A percentile compares a stretch with the other conserved stretches of the same genome.
phyloP scores from a whole-genome alignment of 2,329 filamentous ascomycete species.

The Alternaria ventricosa region DNA sequence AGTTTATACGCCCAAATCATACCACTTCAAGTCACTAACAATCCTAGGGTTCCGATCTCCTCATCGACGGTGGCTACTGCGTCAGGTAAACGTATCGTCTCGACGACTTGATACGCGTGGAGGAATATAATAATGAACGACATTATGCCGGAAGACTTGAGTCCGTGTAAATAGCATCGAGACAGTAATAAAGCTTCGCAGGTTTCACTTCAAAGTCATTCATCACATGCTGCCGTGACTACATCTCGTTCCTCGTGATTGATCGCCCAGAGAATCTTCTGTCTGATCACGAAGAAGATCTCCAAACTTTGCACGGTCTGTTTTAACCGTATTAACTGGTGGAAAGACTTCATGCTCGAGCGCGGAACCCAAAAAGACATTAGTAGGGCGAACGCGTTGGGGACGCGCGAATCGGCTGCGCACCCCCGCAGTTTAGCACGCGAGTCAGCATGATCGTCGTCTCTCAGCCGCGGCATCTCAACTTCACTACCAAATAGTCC shows the following conservation, averaged over 20 bases:
- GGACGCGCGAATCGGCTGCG: conserved; percentile 2
- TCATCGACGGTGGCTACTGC: conserved; percentile 78
- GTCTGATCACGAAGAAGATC: not conserved
- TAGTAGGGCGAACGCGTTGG: not conserved
- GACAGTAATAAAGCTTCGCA: conserved; percentile 25
- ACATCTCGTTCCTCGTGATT: not conserved
- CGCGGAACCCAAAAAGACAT: not conserved
- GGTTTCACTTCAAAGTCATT: conserved; percentile 2
- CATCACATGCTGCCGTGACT: not conserved
- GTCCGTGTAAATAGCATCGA: conserved; percentile 19
- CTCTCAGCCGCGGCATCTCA: conserved; percentile 22
- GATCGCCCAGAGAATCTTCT: not conserved
- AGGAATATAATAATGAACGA: conserved; percentile 16
- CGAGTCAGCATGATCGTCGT: conserved; percentile 2
- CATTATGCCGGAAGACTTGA: conserved; percentile 20
- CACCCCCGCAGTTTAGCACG: conserved; percentile 5
- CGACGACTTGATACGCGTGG: conserved; percentile 12
- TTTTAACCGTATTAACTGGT: not conserved
- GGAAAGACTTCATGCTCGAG: not conserved
- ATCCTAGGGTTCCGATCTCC: conserved; percentile 64
- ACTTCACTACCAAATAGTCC: not conserved
- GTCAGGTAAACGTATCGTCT: conserved; percentile 42
- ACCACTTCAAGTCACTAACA: conserved; percentile 20
- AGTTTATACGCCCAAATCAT: conserved; percentile 9
- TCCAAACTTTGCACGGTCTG: not conserved